A percentile compares a stretch with the other conserved stretches of the same genome.
Conservation (phyloP, 495 filamentous ascomycete genomes). For the Penicillium robsamsonii region DNA sequence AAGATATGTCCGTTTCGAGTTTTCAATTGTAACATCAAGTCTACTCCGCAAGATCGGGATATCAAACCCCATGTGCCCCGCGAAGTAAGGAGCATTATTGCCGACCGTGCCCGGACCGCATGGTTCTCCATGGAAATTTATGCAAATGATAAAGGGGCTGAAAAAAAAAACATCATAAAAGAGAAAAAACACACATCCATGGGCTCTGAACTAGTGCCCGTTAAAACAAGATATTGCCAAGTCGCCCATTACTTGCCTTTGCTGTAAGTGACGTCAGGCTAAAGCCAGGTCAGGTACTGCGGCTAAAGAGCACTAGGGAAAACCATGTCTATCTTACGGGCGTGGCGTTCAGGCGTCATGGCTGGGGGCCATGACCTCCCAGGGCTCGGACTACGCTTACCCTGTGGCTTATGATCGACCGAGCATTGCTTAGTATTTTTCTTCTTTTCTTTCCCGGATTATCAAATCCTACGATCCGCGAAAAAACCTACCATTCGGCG, state of each 20-base stretch:
- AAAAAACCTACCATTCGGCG: neutral
- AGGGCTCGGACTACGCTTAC: conserved; percentile 21
- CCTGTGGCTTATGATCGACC: neutral
- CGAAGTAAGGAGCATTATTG: conserved; percentile 23
- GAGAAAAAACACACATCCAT: neutral
- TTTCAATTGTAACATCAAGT: conserved; percentile 18
- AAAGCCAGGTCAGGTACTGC: conserved; percentile 6
- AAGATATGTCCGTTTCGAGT: conserved; percentile 22
- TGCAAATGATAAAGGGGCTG: neutral
- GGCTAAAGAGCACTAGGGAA: conserved; percentile 3
- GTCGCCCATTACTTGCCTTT: neutral
- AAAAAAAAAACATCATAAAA: neutral
- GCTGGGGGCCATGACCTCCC: conserved; percentile 4
- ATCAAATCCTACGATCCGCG: conserved; percentile 4
- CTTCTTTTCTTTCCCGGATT: conserved; percentile 3
- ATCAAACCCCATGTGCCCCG: conserved; percentile 16
- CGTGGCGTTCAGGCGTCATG: conserved; percentile 30
- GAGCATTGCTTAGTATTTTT: neutral
- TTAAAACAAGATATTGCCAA: conserved; percentile 3
- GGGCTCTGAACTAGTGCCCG: neutral
- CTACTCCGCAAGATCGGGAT: conserved; percentile 10
- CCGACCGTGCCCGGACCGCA: conserved; percentile 13
- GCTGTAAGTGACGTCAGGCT: conserved; percentile 3
- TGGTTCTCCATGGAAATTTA: conserved; percentile 18
- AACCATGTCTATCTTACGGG: conserved; percentile 18